A percentile compares a stretch with the other conserved stretches of the same genome.
Conservation (phyloP, 257 asterid genomes). For the Solanum chaucha region DNA sequence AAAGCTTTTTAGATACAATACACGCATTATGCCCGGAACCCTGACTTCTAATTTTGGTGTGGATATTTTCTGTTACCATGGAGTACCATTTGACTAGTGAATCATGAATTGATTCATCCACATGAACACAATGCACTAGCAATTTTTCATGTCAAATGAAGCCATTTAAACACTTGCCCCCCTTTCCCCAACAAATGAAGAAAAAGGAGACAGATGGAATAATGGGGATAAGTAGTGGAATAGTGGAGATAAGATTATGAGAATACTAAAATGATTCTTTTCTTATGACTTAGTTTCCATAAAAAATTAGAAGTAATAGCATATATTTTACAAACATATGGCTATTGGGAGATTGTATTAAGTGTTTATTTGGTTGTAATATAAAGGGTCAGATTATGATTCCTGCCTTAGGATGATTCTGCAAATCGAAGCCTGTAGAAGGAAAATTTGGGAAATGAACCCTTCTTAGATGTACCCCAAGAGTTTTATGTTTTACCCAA, state of each 20-base stretch:
- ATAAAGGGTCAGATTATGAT: neutral
- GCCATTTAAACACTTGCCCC: neutral
- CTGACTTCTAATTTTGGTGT: neutral
- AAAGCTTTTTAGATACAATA: neutral
- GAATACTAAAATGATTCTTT: neutral
- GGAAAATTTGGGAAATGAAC: neutral
- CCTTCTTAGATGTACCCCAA: neutral
- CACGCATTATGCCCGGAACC: neutral
- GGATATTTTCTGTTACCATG: neutral
- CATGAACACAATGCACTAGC: neutral
- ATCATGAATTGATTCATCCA: neutral
- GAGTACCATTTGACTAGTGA: neutral
- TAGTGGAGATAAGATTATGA: neutral
- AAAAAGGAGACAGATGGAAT: neutral
- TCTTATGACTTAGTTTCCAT: neutral
- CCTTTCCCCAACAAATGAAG: neutral
- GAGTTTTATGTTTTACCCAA: neutral
- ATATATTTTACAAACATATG: neutral
- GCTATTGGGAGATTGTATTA: neutral
- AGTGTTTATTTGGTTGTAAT: neutral
- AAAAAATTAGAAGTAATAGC: neutral
- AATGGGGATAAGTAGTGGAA: neutral
- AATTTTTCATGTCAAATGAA: neutral
- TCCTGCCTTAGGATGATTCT: neutral
- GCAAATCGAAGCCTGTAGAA: neutral